phyloP scores from a whole-genome alignment of 352 stramenopile species.

The Globisporangium apiculatum region DNA sequence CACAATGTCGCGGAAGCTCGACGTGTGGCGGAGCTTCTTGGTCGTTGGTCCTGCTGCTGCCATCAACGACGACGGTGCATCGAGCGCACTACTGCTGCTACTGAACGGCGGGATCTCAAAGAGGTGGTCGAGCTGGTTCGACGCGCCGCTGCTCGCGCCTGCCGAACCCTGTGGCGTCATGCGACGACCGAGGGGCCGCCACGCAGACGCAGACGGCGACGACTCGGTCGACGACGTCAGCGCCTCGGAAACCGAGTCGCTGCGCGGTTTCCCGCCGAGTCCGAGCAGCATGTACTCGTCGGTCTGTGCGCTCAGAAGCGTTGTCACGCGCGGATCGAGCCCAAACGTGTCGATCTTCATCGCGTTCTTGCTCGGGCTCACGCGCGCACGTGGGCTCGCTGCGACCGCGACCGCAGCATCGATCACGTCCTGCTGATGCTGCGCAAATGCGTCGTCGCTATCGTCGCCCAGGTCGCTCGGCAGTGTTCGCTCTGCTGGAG shows the following conservation, averaged over 20 bases:
- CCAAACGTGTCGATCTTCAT: conserved; percentile 15
- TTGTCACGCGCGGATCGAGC: not conserved
- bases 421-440: conserved; percentile 15
- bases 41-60: not conserved
- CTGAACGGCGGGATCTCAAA: not conserved
- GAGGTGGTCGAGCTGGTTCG: conserved; percentile 13
- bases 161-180: conserved; percentile 16
- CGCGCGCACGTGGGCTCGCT: conserved; percentile 6
- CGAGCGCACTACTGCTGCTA: not conserved
- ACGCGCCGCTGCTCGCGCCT: conserved; percentile 14
- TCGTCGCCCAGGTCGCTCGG: not conserved
- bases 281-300: conserved; percentile 12
- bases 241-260: conserved; percentile 38
- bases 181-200: conserved; percentile 44
- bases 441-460: conserved; percentile 13
- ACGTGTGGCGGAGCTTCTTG: conserved; percentile 22
- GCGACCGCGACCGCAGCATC: conserved; percentile 13
- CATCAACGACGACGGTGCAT: not conserved
- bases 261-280: conserved; percentile 20
- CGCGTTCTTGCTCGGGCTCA: not conserved
- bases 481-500: not conserved
- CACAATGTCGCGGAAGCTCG: conserved; percentile 39
- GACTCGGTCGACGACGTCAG: conserved; percentile 27
- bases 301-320: not conserved
- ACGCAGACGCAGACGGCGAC: conserved; percentile 23